Conservation (phyloP, 225 moss, liverwort and hornwort genomes). For the Bryoerythrophyllum caledonicum region DNA sequence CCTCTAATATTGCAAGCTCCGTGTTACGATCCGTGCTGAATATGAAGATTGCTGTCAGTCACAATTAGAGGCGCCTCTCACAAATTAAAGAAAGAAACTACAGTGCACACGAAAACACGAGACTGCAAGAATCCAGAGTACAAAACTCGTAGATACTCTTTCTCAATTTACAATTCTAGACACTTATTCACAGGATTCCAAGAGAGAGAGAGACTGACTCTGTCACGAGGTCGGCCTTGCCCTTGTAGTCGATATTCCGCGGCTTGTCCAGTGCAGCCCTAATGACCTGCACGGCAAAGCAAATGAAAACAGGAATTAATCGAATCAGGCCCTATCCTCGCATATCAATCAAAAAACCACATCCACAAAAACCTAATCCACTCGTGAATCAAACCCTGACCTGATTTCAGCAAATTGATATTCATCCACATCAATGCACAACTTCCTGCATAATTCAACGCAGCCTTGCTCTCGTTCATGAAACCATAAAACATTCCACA, state of each 20-base stretch:
- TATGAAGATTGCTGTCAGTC: constrained; percentile 11
- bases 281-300: constrained; percentile 64
- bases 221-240: constrained; percentile 95
- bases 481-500: not conserved
- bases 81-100: not conserved
- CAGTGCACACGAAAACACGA: not conserved
- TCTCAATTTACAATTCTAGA: not conserved
- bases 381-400: not conserved
- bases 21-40: constrained; percentile 79
- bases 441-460: not conserved
- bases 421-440: not conserved
- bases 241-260: constrained; percentile 92
- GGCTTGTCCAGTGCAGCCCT: constrained; percentile 94
- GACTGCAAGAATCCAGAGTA: not conserved
- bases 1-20: constrained; percentile 82
- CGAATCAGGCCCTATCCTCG: constrained; percentile 1
- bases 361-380: not conserved
- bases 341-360: not conserved
- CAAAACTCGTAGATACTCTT: not conserved
- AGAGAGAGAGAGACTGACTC: constrained; percentile 60
- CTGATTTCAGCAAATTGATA: not conserved
- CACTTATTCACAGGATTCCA: constrained; percentile 3
- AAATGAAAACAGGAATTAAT: constrained; percentile 1
- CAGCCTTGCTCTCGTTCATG: not conserved
- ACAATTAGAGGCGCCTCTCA: constrained; percentile 10